Percentiles rank a stretch among this genome's conserved stretches.
phyloP scores from a whole-genome alignment of 768 basidiomycete species.

The Agrocybe praecox region DNA sequence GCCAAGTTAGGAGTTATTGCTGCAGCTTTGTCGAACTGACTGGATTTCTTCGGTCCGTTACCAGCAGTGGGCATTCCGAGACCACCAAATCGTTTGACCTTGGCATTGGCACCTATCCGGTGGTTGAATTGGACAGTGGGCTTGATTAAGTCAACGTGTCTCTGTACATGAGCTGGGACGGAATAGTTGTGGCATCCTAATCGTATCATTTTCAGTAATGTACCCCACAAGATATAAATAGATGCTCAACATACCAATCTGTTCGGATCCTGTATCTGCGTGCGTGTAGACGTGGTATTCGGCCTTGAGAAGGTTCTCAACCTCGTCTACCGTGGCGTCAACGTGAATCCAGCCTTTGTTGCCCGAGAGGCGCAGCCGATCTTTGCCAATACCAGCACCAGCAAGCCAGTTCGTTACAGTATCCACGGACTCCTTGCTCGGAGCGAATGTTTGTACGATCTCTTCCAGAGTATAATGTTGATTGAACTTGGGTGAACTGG shows the following conservation, averaged over 20 bases:
- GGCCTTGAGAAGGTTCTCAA: conserved; percentile 41
- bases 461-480: conserved; percentile 47
- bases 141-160: conserved; percentile 43
- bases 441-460: conserved; percentile 33
- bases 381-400: conserved; percentile 37
- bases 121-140: conserved; percentile 43
- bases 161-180: conserved; percentile 36
- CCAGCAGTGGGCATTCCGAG: conserved; percentile 15
- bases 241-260: conserved; percentile 33
- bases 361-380: conserved; percentile 37
- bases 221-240: background rate
- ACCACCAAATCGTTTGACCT: conserved; percentile 19
- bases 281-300: conserved; percentile 51
- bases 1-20: conserved; percentile 19
- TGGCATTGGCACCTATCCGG: conserved; percentile 20
- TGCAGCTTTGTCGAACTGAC: conserved; percentile 10
- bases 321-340: conserved; percentile 42
- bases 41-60: conserved; percentile 20
- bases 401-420: conserved; percentile 48
- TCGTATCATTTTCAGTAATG: background rate
- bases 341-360: conserved; percentile 44
- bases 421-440: conserved; percentile 34
- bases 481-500: conserved; percentile 49
- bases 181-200: conserved; percentile 41
- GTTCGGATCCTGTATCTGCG: conserved; percentile 33